A percentile compares a stretch with the other conserved stretches of the same genome.
Conservation (phyloP, 2,329 filamentous ascomycete species). For the Aspergillus arachidicola region DNA sequence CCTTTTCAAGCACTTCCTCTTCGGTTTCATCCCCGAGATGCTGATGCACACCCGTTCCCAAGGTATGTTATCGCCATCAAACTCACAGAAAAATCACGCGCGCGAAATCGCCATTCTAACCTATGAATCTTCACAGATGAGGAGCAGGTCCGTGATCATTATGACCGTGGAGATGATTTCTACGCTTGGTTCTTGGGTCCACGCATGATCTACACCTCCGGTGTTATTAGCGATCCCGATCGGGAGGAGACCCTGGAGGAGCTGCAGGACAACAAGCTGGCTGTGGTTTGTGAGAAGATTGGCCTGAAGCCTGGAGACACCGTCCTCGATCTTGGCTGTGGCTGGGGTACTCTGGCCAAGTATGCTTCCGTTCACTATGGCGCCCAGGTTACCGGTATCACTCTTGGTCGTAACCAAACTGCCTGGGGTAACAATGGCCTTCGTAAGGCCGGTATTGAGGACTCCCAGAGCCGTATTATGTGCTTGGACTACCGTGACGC, state of each 20-base stretch:
- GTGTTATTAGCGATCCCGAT: slow-evolving; percentile 85
- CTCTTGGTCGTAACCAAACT: slow-evolving; percentile 93
- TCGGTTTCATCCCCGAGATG: slow-evolving; percentile 84
- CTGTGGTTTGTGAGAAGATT: slow-evolving; percentile 95
- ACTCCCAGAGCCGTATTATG: slow-evolving; percentile 86
- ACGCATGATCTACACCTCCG: slow-evolving; percentile 98
- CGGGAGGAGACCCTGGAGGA: slow-evolving; percentile 90
- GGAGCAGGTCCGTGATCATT: slow-evolving; percentile 96
- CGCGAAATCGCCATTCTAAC: neutral
- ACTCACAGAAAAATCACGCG: neutral
- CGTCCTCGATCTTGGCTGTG: slow-evolving; percentile 93
- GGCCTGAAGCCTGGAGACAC: slow-evolving; percentile 76
- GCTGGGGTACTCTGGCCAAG: slow-evolving; percentile 94
- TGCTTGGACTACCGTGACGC: slow-evolving; percentile 99
- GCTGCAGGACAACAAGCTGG: slow-evolving; percentile 96
- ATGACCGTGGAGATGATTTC: slow-evolving; percentile 97
- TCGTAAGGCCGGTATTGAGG: slow-evolving; percentile 76
- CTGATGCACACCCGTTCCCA: slow-evolving; percentile 91
- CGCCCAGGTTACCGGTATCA: slow-evolving; percentile 82
- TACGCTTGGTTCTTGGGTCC: slow-evolving; percentile 98
- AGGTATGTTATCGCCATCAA: slow-evolving; percentile 50
- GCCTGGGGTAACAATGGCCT: slow-evolving; percentile 94
- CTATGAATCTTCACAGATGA: slow-evolving; percentile 63
- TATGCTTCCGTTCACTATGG: slow-evolving; percentile 93
- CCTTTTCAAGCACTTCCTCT: slow-evolving; percentile 85